Base-by-base conservation (phyloP, 2,329 filamentous ascomycete species). In the Fusarium sambucinum region DNA sequence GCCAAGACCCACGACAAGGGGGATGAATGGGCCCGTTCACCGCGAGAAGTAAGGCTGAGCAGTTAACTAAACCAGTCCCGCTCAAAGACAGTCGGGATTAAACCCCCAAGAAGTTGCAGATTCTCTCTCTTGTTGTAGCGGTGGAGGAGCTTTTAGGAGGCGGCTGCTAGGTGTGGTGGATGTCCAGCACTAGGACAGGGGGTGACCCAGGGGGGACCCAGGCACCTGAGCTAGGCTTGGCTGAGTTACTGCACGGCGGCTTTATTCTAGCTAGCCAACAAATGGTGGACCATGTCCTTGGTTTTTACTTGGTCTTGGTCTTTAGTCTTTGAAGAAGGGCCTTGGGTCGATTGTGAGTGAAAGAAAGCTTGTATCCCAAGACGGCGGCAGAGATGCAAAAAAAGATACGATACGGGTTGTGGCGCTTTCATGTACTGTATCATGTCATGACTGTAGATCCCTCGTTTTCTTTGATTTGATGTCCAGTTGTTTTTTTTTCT, bases 1-100 rank as follows among this genome's bases (percentile, higher is more conserved):
- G 56, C 62, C 68, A 66, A 50, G 58, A 68, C 58, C 55, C 47
- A 68, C 61, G 63, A 66, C 66, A 71, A 71, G 70, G 67, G 62
- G 55, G 68, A 55, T 32, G 57, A 68, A 55, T 32, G 59, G 57
- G 41, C 59, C 60, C 54, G 46, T 68, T 69, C 61, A 71, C 64
- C 66, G 46, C 46, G 62, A 73, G 65, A 73, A 74, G 69, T 73
- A 73, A 73, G 72, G 72, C 72, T 73, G 72, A 73, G 72, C 66
- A 69, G 52, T 52, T 42, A 71, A 56, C 68, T 65, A 57, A 58
- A 47, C 71, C 51, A 61, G 71, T 72, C 30, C 51, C 61, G 62
- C 57, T 53, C 58, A 63, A 46, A 47, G 32, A 45, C 59, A 67
- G 60, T 59, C 63, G 57, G 63, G 41, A 70, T 59, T 63, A 60